These are phyloP conservation scores for Dipodascus geniculatus DNA, from an alignment of 805 yeast genomes.

Conservation along the genomic window DNA sequence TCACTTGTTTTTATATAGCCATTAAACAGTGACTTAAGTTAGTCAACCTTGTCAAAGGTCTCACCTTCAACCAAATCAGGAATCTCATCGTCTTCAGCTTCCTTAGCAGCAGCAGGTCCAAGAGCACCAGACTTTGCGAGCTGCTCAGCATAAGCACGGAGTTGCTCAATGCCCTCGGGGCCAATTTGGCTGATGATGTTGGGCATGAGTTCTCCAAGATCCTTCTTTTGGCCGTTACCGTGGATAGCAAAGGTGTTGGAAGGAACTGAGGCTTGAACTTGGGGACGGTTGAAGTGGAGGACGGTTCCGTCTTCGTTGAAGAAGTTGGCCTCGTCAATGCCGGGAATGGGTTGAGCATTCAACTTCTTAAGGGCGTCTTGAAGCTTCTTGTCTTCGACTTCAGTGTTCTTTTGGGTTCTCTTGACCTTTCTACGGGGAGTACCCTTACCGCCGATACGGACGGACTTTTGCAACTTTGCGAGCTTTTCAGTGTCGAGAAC, in stretches of 20 bases:
- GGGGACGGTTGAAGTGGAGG: slow-evolving; percentile 90
- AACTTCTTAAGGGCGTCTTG: slow-evolving; percentile 81
- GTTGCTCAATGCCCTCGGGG: slow-evolving; percentile 83
- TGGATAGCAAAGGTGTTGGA: slow-evolving; percentile 89
- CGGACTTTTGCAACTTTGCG: slow-evolving; percentile 71
- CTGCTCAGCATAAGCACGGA: slow-evolving; percentile 83
- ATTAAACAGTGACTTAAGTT: slow-evolving; percentile 11
- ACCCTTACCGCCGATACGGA: slow-evolving; percentile 65
- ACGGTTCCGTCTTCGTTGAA: slow-evolving; percentile 95
- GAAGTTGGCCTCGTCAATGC: slow-evolving; percentile 94
- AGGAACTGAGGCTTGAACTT: slow-evolving; percentile 85
- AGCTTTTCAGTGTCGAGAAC: slow-evolving; percentile 92
- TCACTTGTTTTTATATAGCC: background rate
- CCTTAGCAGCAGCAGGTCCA: slow-evolving; percentile 36
- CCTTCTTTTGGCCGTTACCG: slow-evolving; percentile 91
- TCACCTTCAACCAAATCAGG: slow-evolving; percentile 79
- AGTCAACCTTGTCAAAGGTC: slow-evolving; percentile 61
- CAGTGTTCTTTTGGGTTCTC: slow-evolving; percentile 40
- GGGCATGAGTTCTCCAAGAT: slow-evolving; percentile 84
- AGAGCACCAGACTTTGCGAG: slow-evolving; percentile 49
- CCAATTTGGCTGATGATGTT: slow-evolving; percentile 93
- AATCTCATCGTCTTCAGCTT: slow-evolving; percentile 40
- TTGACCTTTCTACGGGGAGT: slow-evolving; percentile 85
- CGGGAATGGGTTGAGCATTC: slow-evolving; percentile 78
- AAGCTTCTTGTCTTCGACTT: slow-evolving; percentile 75